These are phyloP conservation scores for Salicornia ramosissima DNA, from an alignment of 148 eudicot genomes.

Conservation along the genomic window DNA sequence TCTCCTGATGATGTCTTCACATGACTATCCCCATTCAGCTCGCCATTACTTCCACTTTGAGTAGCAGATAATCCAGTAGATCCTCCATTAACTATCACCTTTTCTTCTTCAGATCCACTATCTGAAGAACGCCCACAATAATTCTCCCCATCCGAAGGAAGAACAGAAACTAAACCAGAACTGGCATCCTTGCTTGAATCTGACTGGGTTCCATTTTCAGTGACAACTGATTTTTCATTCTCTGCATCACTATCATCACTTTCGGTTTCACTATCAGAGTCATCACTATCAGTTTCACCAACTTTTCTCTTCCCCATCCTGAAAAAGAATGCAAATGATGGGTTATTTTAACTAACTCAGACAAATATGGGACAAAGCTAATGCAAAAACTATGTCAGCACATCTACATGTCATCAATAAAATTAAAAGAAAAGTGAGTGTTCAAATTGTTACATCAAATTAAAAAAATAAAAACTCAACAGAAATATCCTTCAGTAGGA, in stretches of 20 bases:
- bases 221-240: conserved; percentile 54
- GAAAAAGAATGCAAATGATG: conserved; percentile 13
- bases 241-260: conserved; percentile 47
- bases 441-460: background rate
- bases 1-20: conserved; percentile 17
- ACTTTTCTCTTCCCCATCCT: conserved; percentile 89
- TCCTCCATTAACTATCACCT: conserved; percentile 27
- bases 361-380: too few species aligned
- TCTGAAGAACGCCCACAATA: conserved; percentile 36
- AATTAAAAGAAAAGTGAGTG: too few species aligned
- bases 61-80: conserved; percentile 24
- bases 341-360: background rate
- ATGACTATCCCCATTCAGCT: conserved; percentile 15
- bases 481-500: too few species aligned
- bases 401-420: too few species aligned
- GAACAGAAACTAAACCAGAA: conserved; percentile 48
- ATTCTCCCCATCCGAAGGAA: conserved; percentile 31
- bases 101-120: conserved; percentile 63
- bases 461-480: background rate
- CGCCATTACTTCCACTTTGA: conserved; percentile 29
- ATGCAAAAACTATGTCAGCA: too few species aligned
- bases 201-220: conserved; percentile 43
- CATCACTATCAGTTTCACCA: conserved; percentile 67
- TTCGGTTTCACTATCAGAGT: conserved; percentile 38
- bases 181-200: conserved; percentile 57